Evolutionary conservation across 768 basidiomycete genomes (phyloP).

Genomic region (Porphyrellus cyaneotinctus): DNA sequence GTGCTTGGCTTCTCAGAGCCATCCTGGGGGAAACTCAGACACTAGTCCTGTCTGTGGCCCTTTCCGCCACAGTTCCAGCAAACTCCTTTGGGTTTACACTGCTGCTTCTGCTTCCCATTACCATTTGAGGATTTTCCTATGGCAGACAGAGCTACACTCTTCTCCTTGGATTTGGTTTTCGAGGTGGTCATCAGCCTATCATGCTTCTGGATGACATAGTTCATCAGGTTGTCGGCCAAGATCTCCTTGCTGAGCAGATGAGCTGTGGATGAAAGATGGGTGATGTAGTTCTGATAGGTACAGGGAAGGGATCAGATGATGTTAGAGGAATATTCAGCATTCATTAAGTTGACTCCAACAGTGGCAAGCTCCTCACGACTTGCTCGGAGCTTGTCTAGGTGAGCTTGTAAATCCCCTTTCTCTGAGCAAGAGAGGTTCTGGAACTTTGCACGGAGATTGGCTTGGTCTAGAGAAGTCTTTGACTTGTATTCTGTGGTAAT

Average conservation of each 20-base stretch:
- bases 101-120: neutral
- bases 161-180: neutral
- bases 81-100: neutral
- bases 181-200: neutral
- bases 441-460: neutral
- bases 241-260: neutral
- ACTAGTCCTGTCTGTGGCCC: neutral
- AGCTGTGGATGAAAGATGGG: neutral
- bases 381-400: neutral
- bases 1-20: neutral
- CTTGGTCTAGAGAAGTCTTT: neutral
- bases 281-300: neutral
- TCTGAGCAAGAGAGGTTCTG: neutral
- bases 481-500: neutral
- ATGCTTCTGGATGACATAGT: neutral
- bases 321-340: neutral
- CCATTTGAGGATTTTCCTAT: neutral
- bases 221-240: neutral
- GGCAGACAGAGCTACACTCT: neutral
- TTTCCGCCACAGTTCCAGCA: neutral
- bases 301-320: neutral
- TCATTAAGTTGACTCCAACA: neutral
- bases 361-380: neutral
- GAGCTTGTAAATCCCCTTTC: neutral
- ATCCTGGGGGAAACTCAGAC: neutral